Evolutionary conservation across 106 monocot species (phyloP).

Genomic region (Dioscorea alata): DNA sequence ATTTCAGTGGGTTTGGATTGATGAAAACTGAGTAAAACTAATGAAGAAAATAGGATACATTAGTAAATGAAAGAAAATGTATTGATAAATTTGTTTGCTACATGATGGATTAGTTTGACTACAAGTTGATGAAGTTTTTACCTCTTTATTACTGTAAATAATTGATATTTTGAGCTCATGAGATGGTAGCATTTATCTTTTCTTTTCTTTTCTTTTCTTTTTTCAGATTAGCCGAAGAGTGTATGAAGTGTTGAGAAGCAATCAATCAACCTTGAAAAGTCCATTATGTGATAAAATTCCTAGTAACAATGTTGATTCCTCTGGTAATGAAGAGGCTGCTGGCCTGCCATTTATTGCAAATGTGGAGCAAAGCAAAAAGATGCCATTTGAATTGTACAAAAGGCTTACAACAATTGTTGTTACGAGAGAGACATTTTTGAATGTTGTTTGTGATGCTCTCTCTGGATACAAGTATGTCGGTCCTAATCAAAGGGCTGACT

Average conservation of each 20-base stretch:
- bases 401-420: constrained; percentile 68
- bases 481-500: constrained; percentile 82
- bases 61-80: no score
- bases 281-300: constrained; percentile 5
- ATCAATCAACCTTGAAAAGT: constrained; percentile 11
- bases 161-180: neutral
- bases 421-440: constrained; percentile 54
- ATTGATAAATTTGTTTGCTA: neutral
- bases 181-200: constrained; percentile 1
- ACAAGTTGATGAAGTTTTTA: neutral
- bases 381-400: constrained; percentile 89
- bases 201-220: no score
- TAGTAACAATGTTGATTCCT: neutral
- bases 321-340: neutral
- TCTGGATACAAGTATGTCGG: constrained; percentile 82
- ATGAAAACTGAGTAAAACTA: no score
- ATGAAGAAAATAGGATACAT: no score
- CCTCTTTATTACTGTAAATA: neutral
- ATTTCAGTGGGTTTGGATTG: no score
- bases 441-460: constrained; percentile 73
- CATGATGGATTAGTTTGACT: no score
- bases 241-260: constrained; percentile 57
- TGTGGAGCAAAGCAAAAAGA: constrained; percentile 18
- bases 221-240: constrained; percentile 86
- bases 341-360: neutral